phyloP scores from a whole-genome alignment of 495 filamentous ascomycete species.

The Barbatosphaeria neglecta region DNA sequence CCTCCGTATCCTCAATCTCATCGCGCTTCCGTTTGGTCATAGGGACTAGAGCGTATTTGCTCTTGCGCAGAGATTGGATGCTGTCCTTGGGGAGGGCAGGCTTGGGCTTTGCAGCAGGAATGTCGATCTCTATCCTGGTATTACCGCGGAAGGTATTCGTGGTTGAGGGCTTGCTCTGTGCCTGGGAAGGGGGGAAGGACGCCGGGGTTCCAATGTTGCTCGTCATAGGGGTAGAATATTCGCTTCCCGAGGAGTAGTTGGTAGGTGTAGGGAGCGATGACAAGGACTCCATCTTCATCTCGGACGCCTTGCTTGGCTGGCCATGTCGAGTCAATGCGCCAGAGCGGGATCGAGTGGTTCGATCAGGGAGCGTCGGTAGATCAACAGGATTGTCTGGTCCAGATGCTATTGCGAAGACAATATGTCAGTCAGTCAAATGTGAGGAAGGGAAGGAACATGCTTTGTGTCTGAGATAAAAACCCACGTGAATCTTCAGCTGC shows the following conservation, averaged over 20 bases:
- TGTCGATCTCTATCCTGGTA: conserved; percentile 13
- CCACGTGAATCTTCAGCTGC: background rate
- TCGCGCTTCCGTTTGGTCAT: conserved; percentile 7
- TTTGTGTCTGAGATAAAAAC: background rate
- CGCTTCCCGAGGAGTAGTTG: conserved; percentile 36
- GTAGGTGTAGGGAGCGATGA: background rate
- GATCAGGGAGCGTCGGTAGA: background rate
- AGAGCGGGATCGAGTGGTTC: background rate
- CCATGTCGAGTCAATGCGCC: background rate
- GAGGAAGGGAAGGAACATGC: too few relatives aligned
- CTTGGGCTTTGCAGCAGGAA: conserved; percentile 6
- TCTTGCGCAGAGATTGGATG: background rate
- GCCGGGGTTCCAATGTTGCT: conserved; percentile 53
- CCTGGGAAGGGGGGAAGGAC: conserved; percentile 9
- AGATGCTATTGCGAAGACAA: too few relatives aligned
- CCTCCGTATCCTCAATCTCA: conserved; percentile 20
- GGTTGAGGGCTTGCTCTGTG: conserved; percentile 2
- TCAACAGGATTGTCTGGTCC: too few relatives aligned
- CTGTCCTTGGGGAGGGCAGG: conserved; percentile 1
- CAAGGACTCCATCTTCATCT: background rate
- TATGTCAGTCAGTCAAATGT: too few relatives aligned
- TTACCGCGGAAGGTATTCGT: conserved; percentile 1
- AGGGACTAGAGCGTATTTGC: background rate
- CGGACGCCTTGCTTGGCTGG: background rate
- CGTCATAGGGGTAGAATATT: conserved; percentile 66